phyloP scores from a whole-genome alignment of 129 eudicot genomes.

The Apium graveolens region DNA sequence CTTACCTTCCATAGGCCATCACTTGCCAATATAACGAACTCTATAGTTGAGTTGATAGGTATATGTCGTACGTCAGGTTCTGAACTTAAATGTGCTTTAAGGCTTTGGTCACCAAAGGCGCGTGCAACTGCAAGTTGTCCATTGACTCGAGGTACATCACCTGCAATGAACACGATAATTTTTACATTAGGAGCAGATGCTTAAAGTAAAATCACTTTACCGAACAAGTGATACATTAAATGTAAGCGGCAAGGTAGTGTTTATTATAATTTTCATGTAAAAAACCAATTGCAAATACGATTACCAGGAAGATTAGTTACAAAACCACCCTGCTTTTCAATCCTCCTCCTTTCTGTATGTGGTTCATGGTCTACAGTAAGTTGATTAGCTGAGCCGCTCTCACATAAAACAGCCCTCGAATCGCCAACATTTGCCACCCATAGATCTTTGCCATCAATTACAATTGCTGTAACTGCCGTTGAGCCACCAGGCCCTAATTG shows the following conservation, averaged over 20 bases:
- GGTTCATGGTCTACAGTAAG: conserved; percentile 89
- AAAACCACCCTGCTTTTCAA: conserved; percentile 83
- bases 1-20: conserved; percentile 93
- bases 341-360: conserved; percentile 51
- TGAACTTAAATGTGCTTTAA: conserved; percentile 80
- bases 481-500: conserved; percentile 91
- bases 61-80: conserved; percentile 76
- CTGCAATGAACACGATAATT: conserved; percentile 22
- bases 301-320: conserved; percentile 77
- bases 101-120: conserved; percentile 89
- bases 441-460: conserved; percentile 67
- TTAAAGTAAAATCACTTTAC: background rate
- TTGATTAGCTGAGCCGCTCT: conserved; percentile 62
- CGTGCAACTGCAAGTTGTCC: conserved; percentile 96
- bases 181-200: background rate
- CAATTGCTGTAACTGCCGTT: conserved; percentile 89
- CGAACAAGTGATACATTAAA: background rate
- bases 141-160: conserved; percentile 88
- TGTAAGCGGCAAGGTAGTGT: background rate
- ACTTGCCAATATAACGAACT: conserved; percentile 73
- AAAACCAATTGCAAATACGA: background rate
- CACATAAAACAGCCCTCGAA: conserved; percentile 74
- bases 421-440: conserved; percentile 90
- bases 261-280: background rate
- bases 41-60: conserved; percentile 48